A percentile compares a stretch with the other conserved stretches of the same genome.
Evolutionary conservation across 2,329 filamentous ascomycete species (phyloP).

Genomic region (Thyridium curvatum): DNA sequence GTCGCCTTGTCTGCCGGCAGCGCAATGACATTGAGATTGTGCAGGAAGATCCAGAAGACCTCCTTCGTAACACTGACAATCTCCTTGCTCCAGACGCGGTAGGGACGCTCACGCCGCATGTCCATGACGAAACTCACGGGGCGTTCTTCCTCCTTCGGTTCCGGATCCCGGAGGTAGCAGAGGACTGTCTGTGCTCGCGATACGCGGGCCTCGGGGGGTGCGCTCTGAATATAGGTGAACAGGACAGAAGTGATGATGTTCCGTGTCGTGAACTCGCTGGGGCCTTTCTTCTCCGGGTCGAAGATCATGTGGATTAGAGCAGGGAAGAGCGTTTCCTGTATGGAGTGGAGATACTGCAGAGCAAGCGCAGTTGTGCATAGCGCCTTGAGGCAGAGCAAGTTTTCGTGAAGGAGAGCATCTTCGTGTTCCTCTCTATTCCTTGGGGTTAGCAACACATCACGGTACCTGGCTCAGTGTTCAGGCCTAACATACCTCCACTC

Average conservation of each 20-base stretch:
- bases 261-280: constrained; percentile 91
- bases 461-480: not conserved
- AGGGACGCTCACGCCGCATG: constrained; percentile 82
- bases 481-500: constrained; percentile 74
- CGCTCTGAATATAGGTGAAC: constrained; percentile 77
- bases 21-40: constrained; percentile 83
- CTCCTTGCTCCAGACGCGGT: constrained; percentile 92
- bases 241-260: constrained; percentile 84
- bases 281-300: constrained; percentile 96
- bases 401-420: constrained; percentile 86
- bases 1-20: constrained; percentile 42
- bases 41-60: constrained; percentile 98
- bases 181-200: constrained; percentile 68
- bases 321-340: constrained; percentile 78
- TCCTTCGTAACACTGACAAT: constrained; percentile 91
- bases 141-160: constrained; percentile 66
- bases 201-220: constrained; percentile 54
- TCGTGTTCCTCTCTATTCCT: constrained; percentile 82
- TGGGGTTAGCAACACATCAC: constrained; percentile 14
- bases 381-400: constrained; percentile 87
- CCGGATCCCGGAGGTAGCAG: constrained; percentile 71
- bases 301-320: constrained; percentile 85
- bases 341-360: constrained; percentile 71
- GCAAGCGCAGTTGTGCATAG: constrained; percentile 87
- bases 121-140: constrained; percentile 82